Evolutionary conservation across 768 basidiomycete genomes (phyloP).

Genomic region (Tulasnella sp.): DNA sequence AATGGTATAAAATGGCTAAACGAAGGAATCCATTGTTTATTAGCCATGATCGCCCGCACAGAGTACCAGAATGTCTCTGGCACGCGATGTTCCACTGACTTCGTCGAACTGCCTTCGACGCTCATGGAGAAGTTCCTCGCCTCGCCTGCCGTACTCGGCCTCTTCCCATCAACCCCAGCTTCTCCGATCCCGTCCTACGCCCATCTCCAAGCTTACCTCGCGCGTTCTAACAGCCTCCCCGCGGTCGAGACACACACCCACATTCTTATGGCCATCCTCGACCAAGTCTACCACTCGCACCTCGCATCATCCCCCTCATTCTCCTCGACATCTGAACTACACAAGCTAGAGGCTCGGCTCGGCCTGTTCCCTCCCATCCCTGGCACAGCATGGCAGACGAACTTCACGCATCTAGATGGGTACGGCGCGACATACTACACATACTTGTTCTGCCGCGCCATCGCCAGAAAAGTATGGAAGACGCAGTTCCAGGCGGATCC

Average conservation of each 20-base stretch:
- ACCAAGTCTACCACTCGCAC: conserved; percentile 83
- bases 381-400: conserved; percentile 88
- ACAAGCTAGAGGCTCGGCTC: conserved; percentile 49
- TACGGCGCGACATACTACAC: conserved; percentile 98
- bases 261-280: conserved; percentile 78
- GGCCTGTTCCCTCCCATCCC: conserved; percentile 76
- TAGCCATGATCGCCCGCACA: conserved; percentile 96
- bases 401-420: conserved; percentile 90
- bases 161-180: conserved; percentile 38
- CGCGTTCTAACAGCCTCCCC: conserved; percentile 19
- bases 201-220: conserved; percentile 5
- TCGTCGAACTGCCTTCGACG: conserved; percentile 95
- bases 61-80: conserved; percentile 97
- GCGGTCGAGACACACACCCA: conserved; percentile 83
- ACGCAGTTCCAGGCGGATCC: conserved; percentile 62
- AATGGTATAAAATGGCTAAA: conserved; percentile 1
- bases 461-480: conserved; percentile 84
- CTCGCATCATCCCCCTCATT: conserved; percentile 45
- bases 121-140: conserved; percentile 97
- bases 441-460: conserved; percentile 91
- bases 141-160: conserved; percentile 69
- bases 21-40: neutral
- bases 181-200: conserved; percentile 15
- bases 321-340: conserved; percentile 60
- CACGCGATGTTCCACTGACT: conserved; percentile 95